Evolutionary conservation across 1,284 basidiomycete genomes (phyloP).

Genomic region (Spongispora temasekensis): DNA sequence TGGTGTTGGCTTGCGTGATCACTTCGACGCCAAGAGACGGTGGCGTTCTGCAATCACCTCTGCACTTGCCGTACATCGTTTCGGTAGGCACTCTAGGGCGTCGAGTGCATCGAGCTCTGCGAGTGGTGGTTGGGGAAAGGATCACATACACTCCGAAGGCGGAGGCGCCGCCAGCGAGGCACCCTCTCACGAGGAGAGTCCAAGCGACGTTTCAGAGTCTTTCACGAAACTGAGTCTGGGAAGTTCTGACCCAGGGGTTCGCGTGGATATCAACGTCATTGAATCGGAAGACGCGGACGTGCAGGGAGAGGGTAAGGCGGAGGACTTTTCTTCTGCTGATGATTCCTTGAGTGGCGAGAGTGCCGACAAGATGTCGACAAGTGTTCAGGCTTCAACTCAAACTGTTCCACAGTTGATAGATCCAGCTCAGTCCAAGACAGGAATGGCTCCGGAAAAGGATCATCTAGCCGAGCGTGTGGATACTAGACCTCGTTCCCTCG

Average conservation of each 20-base stretch:
- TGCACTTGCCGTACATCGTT: conserved; percentile 56
- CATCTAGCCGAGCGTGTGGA: not conserved
- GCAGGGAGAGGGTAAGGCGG: conserved; percentile 27
- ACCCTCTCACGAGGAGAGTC: conserved; percentile 20
- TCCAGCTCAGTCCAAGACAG: conserved; percentile 4
- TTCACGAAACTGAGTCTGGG: conserved; percentile 34
- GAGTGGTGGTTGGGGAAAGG: conserved; percentile 36
- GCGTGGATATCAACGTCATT: conserved; percentile 35
- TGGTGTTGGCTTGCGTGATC: conserved; percentile 65
- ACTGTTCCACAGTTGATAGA: not conserved
- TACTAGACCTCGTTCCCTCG: conserved; percentile 16
- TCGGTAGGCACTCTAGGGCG: conserved; percentile 44
- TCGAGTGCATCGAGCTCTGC: conserved; percentile 33
- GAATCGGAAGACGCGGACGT: conserved; percentile 30
- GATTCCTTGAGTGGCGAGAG: conserved; percentile 20
- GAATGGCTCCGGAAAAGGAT: not conserved
- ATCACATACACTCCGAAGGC: conserved; percentile 20
- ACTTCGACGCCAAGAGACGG: conserved; percentile 70
- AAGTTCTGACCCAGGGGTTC: conserved; percentile 25
- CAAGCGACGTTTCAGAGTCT: conserved; percentile 23
- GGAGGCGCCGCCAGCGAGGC: conserved; percentile 10
- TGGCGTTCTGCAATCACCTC: conserved; percentile 72
- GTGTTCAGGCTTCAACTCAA: not conserved
- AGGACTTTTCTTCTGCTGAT: conserved; percentile 17
- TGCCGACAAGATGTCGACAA: conserved; percentile 1